Evolutionary conservation across 768 basidiomycete genomes (phyloP).

Genomic region (Hortiboletus flavorubellus): DNA sequence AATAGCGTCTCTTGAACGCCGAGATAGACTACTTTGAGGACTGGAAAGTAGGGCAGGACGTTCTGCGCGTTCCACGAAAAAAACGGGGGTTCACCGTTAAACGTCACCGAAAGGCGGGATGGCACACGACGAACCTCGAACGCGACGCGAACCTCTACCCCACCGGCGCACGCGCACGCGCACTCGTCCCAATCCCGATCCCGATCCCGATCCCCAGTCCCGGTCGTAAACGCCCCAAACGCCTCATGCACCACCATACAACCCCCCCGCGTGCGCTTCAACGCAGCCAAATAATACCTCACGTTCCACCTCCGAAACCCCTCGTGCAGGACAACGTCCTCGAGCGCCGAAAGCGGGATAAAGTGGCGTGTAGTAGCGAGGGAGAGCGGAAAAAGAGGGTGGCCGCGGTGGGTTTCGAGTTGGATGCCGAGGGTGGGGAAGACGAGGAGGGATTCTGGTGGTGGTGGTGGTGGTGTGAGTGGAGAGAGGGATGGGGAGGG

Average conservation of each 20-base stretch:
- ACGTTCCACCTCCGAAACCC: constrained; percentile 70
- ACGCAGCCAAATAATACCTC: constrained; percentile 59
- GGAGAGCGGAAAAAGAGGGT: constrained; percentile 35
- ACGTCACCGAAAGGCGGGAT: too few species aligned
- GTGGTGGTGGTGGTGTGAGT: background rate
- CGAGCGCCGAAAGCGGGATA: constrained; percentile 51
- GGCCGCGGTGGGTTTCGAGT: constrained; percentile 65
- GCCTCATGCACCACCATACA: background rate
- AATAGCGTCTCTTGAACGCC: constrained; percentile 49
- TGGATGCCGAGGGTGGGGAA: constrained; percentile 70
- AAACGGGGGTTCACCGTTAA: too few species aligned
- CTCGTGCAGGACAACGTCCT: constrained; percentile 72
- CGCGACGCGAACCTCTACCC: constrained; percentile 47
- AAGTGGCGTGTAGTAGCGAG: constrained; percentile 43
- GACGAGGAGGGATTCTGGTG: constrained; percentile 65
- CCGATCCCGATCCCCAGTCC: too few species aligned
- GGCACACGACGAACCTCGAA: constrained; percentile 48
- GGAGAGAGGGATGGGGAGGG: background rate
- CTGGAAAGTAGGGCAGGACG: constrained; percentile 56
- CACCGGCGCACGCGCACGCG: background rate
- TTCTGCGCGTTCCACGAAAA: constrained; percentile 39
- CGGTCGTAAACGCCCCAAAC: too few species aligned
- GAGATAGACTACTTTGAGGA: constrained; percentile 57
- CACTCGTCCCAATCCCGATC: too few species aligned
- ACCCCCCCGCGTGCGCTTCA: constrained; percentile 23